Conservation (phyloP, 176 grass and related monocot genomes). For the Phragmites australis region DNA sequence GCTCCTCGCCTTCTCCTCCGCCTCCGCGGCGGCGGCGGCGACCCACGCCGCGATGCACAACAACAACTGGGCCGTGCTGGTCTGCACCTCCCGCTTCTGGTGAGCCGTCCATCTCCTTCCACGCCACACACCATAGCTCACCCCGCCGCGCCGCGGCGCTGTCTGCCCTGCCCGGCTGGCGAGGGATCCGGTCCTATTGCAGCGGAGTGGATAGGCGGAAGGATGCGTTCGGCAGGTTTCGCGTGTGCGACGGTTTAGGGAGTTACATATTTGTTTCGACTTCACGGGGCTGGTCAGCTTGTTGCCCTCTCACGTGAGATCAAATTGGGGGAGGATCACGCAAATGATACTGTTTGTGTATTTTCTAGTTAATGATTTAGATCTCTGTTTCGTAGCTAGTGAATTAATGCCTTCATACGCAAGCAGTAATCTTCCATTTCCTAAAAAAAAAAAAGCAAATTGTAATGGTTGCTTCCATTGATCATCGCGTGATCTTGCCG, state of each 20-base stretch:
- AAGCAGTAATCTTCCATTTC: too few relatives aligned
- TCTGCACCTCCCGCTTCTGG: slow-evolving; percentile 97
- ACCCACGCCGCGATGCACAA: slow-evolving; percentile 69
- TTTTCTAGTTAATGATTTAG: background rate
- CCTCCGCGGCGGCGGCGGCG: background rate
- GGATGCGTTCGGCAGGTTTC: background rate
- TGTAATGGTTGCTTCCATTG: background rate
- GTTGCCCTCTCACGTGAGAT: background rate
- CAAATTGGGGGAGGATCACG: background rate
- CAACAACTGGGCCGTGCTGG: slow-evolving; percentile 97
- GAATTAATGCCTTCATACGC: background rate
- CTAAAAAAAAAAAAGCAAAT: too few relatives aligned
- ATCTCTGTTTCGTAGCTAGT: background rate
- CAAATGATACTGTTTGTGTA: too few relatives aligned
- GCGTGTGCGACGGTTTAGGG: background rate
- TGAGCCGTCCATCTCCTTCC: slow-evolving; percentile 25
- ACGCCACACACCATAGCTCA: background rate
- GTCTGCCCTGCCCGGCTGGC: background rate
- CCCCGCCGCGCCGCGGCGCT: background rate
- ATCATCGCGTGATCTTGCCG: background rate
- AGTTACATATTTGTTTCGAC: background rate
- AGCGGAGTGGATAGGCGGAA: background rate
- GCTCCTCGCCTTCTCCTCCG: background rate
- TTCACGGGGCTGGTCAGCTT: background rate
- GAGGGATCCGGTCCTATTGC: slow-evolving; percentile 1